A percentile compares a stretch with the other conserved stretches of the same genome.
Conservation (phyloP, 2,329 filamentous ascomycete species). For the Nemania sp. region DNA sequence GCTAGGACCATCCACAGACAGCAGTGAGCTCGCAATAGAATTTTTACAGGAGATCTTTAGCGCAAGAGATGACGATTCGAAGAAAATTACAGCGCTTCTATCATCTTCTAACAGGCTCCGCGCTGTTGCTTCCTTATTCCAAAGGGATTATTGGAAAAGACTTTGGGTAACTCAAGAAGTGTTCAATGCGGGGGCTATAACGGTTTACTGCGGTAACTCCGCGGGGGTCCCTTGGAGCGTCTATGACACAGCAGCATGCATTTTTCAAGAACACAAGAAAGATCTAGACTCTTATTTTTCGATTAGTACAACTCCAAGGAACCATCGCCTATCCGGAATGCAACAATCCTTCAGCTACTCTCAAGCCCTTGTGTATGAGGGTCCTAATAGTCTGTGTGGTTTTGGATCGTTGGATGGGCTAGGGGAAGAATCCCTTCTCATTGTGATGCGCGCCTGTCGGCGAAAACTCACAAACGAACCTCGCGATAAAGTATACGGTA, state of each 20-base stretch:
- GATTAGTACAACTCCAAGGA: too few relatives aligned
- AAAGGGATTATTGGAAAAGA: slow-evolving; percentile 53
- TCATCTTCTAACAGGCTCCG: slow-evolving; percentile 14
- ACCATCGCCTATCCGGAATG: not conserved
- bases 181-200: slow-evolving; percentile 41
- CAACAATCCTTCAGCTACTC: slow-evolving; percentile 31
- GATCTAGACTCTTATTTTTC: slow-evolving; percentile 24
- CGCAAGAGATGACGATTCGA: slow-evolving; percentile 10
- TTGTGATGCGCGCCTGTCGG: slow-evolving; percentile 45
- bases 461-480: slow-evolving; percentile 49
- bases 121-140: slow-evolving; percentile 50
- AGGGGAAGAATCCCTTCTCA: slow-evolving; percentile 39
- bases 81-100: slow-evolving; percentile 35
- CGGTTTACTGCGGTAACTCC: slow-evolving; percentile 46
- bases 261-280: slow-evolving; percentile 36
- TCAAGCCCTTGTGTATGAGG: slow-evolving; percentile 34
- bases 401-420: not conserved
- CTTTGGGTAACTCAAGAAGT: slow-evolving; percentile 53
- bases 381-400: slow-evolving; percentile 37
- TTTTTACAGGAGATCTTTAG: slow-evolving; percentile 32
- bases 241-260: slow-evolving; percentile 35
- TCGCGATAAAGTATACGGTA: slow-evolving; percentile 53
- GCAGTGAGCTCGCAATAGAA: slow-evolving; percentile 34
- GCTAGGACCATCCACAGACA: slow-evolving; percentile 39
- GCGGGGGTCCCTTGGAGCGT: slow-evolving; percentile 40